Conservation (phyloP, 345 rosid genomes). For the Populus simonii region DNA sequence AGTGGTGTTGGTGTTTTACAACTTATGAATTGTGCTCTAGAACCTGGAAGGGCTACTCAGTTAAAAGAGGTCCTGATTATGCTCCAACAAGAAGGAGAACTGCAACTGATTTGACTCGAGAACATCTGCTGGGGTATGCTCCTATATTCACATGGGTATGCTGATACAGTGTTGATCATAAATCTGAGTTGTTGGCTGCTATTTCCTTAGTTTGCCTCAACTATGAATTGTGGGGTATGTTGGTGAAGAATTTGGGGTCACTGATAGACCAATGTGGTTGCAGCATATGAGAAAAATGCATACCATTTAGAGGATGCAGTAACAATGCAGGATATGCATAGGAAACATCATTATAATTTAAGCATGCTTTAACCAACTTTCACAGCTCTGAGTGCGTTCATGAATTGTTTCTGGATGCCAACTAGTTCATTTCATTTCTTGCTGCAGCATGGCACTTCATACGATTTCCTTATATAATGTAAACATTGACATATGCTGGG, state of each 20-base stretch:
- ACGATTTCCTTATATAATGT: no score
- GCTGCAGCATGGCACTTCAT: background rate
- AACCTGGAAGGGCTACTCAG: conserved; percentile 79
- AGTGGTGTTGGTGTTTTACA: background rate
- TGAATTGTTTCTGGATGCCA: background rate
- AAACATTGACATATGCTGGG: background rate
- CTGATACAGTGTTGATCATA: background rate
- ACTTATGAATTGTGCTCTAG: conserved; percentile 31
- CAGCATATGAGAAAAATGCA: background rate
- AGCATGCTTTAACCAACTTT: background rate
- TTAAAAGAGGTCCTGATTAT: conserved; percentile 74
- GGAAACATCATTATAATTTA: background rate
- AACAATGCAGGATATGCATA: background rate
- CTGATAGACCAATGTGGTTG: background rate
- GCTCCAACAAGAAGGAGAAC: conserved; percentile 71
- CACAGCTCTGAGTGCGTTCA: background rate
- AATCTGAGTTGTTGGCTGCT: background rate
- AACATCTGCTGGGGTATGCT: conserved; percentile 73
- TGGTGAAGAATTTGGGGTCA: background rate
- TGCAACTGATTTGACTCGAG: conserved; percentile 87
- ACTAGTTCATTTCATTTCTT: background rate
- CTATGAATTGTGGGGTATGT: background rate
- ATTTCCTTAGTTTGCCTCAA: background rate
- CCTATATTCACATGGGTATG: background rate
- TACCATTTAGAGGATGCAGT: background rate